Conservation (phyloP, 192 early-diverging fungal genomes). For the Rhizophlyctis rosea region DNA sequence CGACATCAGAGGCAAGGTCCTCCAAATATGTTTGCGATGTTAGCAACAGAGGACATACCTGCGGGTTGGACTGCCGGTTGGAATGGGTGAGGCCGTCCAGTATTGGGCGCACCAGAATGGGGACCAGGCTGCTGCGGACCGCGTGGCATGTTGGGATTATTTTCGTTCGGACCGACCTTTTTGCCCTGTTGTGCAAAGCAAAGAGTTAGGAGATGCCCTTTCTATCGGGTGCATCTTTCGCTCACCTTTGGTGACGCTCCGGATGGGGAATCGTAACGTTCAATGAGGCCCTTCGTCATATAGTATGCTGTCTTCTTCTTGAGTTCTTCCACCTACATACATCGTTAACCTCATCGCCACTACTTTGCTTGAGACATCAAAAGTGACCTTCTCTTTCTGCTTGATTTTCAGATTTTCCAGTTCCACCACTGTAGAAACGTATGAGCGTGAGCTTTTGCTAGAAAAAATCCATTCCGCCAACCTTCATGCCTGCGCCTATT, state of each 20-base stretch:
- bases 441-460: conserved; percentile 27
- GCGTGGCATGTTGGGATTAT: conserved; percentile 6
- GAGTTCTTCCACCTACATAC: conserved; percentile 75
- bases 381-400: conserved; percentile 58
- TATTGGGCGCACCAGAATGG: neutral
- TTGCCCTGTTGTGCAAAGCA: no score
- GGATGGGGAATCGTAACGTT: conserved; percentile 79
- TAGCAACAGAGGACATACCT: neutral
- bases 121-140: no score
- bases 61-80: neutral
- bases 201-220: no score
- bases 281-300: conserved; percentile 81
- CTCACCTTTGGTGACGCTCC: conserved; percentile 27
- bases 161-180: no score
- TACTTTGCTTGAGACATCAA: neutral
- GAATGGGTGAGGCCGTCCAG: conserved; percentile 2
- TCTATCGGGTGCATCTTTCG: neutral
- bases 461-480: neutral
- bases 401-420: conserved; percentile 33
- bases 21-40: neutral
- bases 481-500: conserved; percentile 12
- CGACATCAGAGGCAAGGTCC: neutral
- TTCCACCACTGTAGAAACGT: conserved; percentile 30
- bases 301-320: conserved; percentile 95
- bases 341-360: neutral